Evolutionary conservation across 768 basidiomycete species (phyloP), one percentile per base, ranked within the genome.

Genomic region (Chalciporus sphaerocephalus): DNA sequence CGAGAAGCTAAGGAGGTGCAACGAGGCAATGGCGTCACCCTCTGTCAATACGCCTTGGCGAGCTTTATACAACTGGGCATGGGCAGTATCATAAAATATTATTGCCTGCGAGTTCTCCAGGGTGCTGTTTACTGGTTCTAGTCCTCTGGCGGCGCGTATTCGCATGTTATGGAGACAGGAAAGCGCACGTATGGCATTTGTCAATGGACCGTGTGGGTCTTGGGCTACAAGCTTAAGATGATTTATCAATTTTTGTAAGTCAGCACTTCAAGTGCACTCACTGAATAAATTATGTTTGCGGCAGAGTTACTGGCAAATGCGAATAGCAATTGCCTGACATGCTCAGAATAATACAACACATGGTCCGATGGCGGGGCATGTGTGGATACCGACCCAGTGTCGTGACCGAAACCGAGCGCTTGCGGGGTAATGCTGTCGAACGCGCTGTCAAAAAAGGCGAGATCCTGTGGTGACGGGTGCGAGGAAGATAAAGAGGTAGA

Each of bases 1-100:
- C 35, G 83, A 85, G 63, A 82, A 88, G 56, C 75, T 79, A 48
- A 89, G 74, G 50, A 92, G 76, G 62, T 88, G 87, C 34, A 89
- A 59, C 5, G 90, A 87, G 4, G 90, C 88, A 52, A 85, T 74
- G 9, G 86, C 90, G 54, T 91, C 87, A 38, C 72, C 72, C 47
- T 86, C 86, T 33, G 70, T 71, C 67, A 83, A 79, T 21, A 69
- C 61, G 10, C 77, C 78, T 27, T 72, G 72, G 47, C 74, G 65
- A 43, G 76, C 74, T 58, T 77, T 81, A 44, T 77, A 70, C 38
- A 89, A 69, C 57, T 82, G 80, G 52, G 76, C 77, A 34, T 73
- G 71, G n/a, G 86, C 83, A 57, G 81, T 81, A 49, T 85, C 74
- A 62, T 81, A 79, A 62, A 84, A 83, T 56, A 81, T 79, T 45